A percentile compares a stretch with the other conserved stretches of the same genome.
phyloP scores from a whole-genome alignment of 2,329 filamentous ascomycete genomes.

The Aspergillus terreus region DNA sequence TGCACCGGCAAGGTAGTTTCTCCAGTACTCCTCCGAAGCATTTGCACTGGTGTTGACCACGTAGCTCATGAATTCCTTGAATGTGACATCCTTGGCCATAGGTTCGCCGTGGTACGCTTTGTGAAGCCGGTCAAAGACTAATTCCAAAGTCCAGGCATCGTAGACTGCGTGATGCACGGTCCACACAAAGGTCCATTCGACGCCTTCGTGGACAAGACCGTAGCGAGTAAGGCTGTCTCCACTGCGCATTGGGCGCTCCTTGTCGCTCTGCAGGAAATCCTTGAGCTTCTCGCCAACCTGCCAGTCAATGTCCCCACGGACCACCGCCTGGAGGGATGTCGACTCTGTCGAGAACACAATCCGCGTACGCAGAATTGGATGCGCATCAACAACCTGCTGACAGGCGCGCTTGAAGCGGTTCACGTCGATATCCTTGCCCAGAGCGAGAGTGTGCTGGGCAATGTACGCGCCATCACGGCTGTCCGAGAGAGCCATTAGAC shows the following conservation, averaged over 20 bases:
- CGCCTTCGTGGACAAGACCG: not conserved
- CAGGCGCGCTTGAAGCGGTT: conserved; percentile 36
- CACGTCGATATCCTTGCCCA: conserved; percentile 27
- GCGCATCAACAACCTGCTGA: conserved; percentile 29
- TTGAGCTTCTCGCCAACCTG: conserved; percentile 6
- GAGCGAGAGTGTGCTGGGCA: conserved; percentile 31
- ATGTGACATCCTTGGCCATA: not conserved
- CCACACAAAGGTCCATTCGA: conserved; percentile 5
- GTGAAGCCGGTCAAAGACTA: conserved; percentile 6
- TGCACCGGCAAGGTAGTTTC: conserved; percentile 2
- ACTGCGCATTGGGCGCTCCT: conserved; percentile 1
- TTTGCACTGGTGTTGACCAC: not conserved
- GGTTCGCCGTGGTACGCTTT: conserved; percentile 1
- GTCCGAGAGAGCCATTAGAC: conserved; percentile 21
- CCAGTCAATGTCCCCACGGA: conserved; percentile 20
- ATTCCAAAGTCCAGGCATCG: conserved; percentile 8
- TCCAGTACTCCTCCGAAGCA: conserved; percentile 4
- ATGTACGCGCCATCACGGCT: conserved; percentile 37
- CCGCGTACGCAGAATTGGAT: conserved; percentile 42
- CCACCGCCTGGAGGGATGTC: conserved; percentile 23
- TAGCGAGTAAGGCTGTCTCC: conserved; percentile 3
- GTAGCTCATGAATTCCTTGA: conserved; percentile 6
- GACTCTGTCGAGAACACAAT: conserved; percentile 24
- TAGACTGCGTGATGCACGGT: conserved; percentile 10
- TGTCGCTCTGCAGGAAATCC: not conserved